phyloP scores from a whole-genome alignment of 345 rosid genomes.

The Cardiospermum halicacabum region DNA sequence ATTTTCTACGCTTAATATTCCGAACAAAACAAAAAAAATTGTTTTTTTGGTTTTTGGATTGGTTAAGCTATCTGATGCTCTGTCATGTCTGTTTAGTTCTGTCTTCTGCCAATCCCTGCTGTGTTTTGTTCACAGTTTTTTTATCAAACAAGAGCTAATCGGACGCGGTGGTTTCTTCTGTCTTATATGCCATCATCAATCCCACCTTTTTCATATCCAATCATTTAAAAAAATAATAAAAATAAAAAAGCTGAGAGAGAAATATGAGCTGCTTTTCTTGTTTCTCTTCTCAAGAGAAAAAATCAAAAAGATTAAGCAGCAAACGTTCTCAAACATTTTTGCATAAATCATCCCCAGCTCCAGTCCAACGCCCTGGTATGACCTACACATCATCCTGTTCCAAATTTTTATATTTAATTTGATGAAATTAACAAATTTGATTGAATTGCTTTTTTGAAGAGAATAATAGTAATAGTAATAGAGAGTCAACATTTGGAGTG shows the following conservation, averaged over 20 bases:
- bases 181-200: background rate
- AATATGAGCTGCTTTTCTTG: slow-evolving; percentile 81
- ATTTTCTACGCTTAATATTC: slow-evolving; percentile 13
- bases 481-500: too few relatives aligned
- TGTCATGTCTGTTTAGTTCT: slow-evolving; percentile 1
- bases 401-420: background rate
- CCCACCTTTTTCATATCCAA: too few relatives aligned
- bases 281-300: slow-evolving; percentile 58
- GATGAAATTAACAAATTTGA: too few relatives aligned
- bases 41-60: background rate
- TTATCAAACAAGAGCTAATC: too few relatives aligned
- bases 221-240: too few relatives aligned
- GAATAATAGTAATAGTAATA: too few relatives aligned
- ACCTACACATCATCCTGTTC: too few relatives aligned
- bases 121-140: background rate
- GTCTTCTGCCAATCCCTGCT: too few relatives aligned
- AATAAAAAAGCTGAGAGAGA: background rate
- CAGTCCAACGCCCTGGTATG: slow-evolving; percentile 22
- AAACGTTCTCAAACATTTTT: slow-evolving; percentile 19
- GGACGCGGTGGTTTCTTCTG: background rate
- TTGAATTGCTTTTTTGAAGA: slow-evolving; percentile 16
- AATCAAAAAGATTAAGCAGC: slow-evolving; percentile 21
- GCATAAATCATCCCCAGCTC: too few relatives aligned
- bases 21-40: background rate
- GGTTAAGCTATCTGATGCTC: background rate